A percentile compares a stretch with the other conserved stretches of the same genome.
Conservation (phyloP, 768 basidiomycete species). For the Boletellus ananas region DNA sequence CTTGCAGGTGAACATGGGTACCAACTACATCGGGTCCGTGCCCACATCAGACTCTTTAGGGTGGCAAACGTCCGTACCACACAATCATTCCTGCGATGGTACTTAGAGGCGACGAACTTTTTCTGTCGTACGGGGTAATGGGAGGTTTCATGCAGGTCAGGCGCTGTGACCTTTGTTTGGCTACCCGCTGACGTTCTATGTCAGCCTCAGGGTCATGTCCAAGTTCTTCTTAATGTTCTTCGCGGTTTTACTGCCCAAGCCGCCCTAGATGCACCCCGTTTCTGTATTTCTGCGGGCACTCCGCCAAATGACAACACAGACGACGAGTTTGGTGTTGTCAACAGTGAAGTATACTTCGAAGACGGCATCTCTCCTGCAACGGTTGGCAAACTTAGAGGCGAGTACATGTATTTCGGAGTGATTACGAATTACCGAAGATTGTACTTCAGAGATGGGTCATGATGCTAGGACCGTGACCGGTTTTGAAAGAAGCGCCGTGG, state of each 20-base stretch:
- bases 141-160: conserved; percentile 82
- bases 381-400: conserved; percentile 65
- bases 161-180: not conserved
- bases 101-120: conserved; percentile 72
- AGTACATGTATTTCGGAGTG: conserved; percentile 12
- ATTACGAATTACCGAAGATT: conserved; percentile 1
- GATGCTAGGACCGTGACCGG: conserved; percentile 63
- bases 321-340: conserved; percentile 54
- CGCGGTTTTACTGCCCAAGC: conserved; percentile 86
- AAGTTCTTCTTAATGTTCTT: conserved; percentile 87
- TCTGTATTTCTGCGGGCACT: conserved; percentile 88
- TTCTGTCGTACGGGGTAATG: conserved; percentile 90
- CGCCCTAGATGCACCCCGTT: conserved; percentile 90
- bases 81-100: conserved; percentile 94
- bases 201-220: conserved; percentile 93
- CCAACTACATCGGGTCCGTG: not conserved
- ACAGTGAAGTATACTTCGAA: conserved; percentile 87
- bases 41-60: conserved; percentile 35
- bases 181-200: not conserved
- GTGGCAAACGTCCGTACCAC: conserved; percentile 85
- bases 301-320: conserved; percentile 53
- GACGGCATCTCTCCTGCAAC: conserved; percentile 68
- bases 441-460: conserved; percentile 78
- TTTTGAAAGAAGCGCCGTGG: conserved; percentile 61
- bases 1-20: conserved; percentile 49